A percentile compares a stretch with the other conserved stretches of the same genome.
These are phyloP conservation scores for Hirschioporus abietinus DNA, from an alignment of 768 basidiomycete species.

Conservation along the genomic window DNA sequence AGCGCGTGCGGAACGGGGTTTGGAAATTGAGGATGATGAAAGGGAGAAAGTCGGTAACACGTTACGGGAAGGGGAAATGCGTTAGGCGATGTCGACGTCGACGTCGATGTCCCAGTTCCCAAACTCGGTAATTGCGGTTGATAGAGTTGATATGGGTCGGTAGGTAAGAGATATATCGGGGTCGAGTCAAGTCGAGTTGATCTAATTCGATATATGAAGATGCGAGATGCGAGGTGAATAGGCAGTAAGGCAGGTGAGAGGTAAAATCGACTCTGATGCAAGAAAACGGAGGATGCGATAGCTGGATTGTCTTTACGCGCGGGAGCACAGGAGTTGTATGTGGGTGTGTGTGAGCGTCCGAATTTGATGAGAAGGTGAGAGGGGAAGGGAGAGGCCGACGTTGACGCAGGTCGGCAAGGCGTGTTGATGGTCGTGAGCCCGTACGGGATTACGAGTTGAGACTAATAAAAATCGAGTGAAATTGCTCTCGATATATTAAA, in stretches of 20 bases:
- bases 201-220: neutral
- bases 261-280: too few species aligned
- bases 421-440: neutral
- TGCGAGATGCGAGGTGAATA: too few species aligned
- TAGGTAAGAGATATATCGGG: neutral
- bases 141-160: neutral
- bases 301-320: too few species aligned
- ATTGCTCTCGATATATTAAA: neutral
- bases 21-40: too few species aligned
- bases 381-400: neutral
- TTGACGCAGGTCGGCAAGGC: slow-evolving; percentile 1
- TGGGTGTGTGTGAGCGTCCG: neutral
- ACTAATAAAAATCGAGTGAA: neutral
- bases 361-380: neutral
- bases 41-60: too few species aligned
- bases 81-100: too few species aligned
- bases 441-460: neutral
- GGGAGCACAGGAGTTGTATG: too few species aligned
- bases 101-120: too few species aligned
- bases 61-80: too few species aligned
- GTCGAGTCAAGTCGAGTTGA: neutral
- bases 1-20: too few species aligned
- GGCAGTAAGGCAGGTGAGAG: too few species aligned
- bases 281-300: too few species aligned
- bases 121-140: neutral